Evolutionary conservation across 371 early-diverging fungal species (phyloP), one percentile per base, ranked within the genome.

Genomic region (Mortierella sp.): DNA sequence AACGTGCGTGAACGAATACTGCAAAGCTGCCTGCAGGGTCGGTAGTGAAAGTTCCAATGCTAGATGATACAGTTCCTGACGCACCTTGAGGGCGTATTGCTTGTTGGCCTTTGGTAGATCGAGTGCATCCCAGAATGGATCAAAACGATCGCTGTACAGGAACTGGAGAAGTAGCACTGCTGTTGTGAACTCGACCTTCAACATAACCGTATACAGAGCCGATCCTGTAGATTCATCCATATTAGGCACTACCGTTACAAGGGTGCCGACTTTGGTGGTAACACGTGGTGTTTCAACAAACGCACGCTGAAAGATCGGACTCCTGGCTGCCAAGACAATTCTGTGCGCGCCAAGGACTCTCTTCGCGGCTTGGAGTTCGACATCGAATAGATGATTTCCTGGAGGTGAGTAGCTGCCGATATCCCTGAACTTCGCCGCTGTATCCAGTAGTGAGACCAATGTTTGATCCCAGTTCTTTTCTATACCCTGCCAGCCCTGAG

Each of bases 321-420:
- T 73, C 25, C 79, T 64, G 6, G 83, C 67, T 16, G 81, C 65
- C 12, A 86, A 71, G 14, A 86, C 60, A 34, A 78, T 65, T 19
- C 79, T 72, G 63, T 91, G 90, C 0, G 86, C 90, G 29, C 81
- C 81, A 5, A 88, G 31, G 13, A 53, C 44, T 40, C 50, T 55
- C 48, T 61, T 64, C 52, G 78, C 50, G 39, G 68, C 39, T 65
- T 66, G 53, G 57, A 74, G 10, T 57, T 62, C 73, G 82, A 84
- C 21, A 78, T 70, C 40, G 80, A 76, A 76, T 4, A 76, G 29
- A 57, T 76, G 77, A 19, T 67, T 78, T 85, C 89, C 60, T 63
- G 71, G 21, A 67, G 72, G 24, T 21, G 54, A 50, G 64, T 78
- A 21, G 41, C 50, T 34, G 1, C 17, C 14, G 80, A 43, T 5